Base-by-base conservation (phyloP, 2,329 filamentous ascomycete genomes). In the Dactylellina sp. region DNA sequence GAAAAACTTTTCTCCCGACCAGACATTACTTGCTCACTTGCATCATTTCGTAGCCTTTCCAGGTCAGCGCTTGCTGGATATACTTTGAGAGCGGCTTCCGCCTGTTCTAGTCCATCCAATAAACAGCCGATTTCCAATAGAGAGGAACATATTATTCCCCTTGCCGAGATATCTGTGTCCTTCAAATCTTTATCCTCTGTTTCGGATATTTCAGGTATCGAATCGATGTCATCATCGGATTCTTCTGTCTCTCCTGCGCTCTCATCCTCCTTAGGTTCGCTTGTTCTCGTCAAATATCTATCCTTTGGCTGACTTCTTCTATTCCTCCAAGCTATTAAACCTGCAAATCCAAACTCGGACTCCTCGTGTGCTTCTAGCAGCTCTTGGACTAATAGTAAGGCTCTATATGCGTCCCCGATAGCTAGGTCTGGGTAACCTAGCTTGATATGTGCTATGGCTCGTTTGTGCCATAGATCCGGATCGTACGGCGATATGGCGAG, bases 341-440 rank as follows among this genome's bases (percentile, higher is more conserved):
- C 71, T 1, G 20, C n/a, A 59, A 70, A 63, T 14, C 71, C 71
- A 64, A 75, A 75, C 14, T 92, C 88, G 79, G 95, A 89, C 78
- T 93, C 96, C 81, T 97, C 92, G 77, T 91, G 93, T 40, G 87
- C 86, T 75, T 94, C 91, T 64, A 85, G 82, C 37, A 92, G 86
- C 76, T 95, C 92, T 79, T 98, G 94, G 14, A 91, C 86, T 50
- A 99, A 83, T 2, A 97, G 86, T n/a, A 98, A 85, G 0, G 93
- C 93, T 63, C 91, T 89, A 80, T 98, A 98, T 3, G 92, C 92
- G 83, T 97, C 93, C 35, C 92, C 92, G 9, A 90, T 89, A 3
- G 93, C 93, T 40, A 99, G 86, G 80, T 99, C 95, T 0, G 92
- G 92, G 81, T 97, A 98, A 39, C 88, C 91, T 50, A 97, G 85